Conservation (phyloP, 768 basidiomycete genomes). For the Hygrophorus russula region DNA sequence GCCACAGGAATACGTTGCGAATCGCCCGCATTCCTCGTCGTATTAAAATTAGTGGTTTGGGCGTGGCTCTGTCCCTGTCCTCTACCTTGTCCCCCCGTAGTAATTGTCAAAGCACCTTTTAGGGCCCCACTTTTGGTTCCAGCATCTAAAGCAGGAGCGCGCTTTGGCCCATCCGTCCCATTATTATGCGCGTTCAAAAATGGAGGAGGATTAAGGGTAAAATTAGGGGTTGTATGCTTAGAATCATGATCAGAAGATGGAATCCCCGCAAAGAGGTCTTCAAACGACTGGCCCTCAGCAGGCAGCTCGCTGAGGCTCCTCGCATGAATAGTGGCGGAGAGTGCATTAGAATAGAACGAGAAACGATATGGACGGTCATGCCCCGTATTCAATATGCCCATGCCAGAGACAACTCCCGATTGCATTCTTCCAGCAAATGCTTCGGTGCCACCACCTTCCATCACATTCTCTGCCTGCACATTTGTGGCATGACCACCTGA, state of each 20-base stretch:
- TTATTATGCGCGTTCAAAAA: not conserved
- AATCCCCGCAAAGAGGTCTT: slow-evolving; percentile 70
- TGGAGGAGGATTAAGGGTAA: not conserved
- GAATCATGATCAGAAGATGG: slow-evolving; percentile 11
- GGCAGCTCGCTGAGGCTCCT: slow-evolving; percentile 88
- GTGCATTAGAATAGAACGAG: slow-evolving; percentile 93
- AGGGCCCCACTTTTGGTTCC: not conserved
- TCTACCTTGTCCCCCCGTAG: not conserved
- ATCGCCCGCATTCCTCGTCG: not conserved
- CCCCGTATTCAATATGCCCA: slow-evolving; percentile 34
- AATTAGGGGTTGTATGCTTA: not conserved
- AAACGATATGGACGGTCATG: slow-evolving; percentile 93
- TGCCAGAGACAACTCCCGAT: slow-evolving; percentile 9
- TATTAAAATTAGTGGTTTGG: not conserved
- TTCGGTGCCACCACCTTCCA: slow-evolving; percentile 8
- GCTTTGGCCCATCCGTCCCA: not conserved
- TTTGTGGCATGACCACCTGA: too few relatives aligned
- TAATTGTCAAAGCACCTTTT: not conserved
- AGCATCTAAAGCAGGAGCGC: too few relatives aligned
- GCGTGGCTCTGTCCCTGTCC: not conserved
- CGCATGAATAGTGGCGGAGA: slow-evolving; percentile 91
- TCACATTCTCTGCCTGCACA: not conserved
- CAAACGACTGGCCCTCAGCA: slow-evolving; percentile 86
- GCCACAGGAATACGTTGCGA: slow-evolving; percentile 6
- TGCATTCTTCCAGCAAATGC: slow-evolving; percentile 12